Evolutionary conservation across 148 eudicot species (phyloP), one percentile per base, ranked within the genome.

Genomic region (Cornus controversa): DNA sequence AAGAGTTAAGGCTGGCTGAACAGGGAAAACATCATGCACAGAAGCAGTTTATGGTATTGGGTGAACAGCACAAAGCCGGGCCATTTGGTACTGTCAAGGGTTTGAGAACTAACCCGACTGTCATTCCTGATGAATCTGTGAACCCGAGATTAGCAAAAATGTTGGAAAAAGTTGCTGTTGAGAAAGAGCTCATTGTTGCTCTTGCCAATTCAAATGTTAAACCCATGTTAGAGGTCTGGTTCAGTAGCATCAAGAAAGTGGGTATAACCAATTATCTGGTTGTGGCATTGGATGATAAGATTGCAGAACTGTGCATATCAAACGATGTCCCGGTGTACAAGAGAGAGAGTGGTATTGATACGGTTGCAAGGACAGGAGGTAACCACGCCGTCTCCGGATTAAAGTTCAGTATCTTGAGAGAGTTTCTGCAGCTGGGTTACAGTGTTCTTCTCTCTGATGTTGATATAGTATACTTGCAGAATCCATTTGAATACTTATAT

Each of bases 361-460:
- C 76, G 24, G 76, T 95, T 22, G 98, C 89, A 42, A 90, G 78
- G 70, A 79, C 70, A 0, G 96, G 98, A 23, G 85, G 88, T 62
- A 95, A 93, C 70, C 98, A 93, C 76, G 94, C 91, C 3, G 97
- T 95, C 47, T 95, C 98, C 3, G 96, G 94, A 11, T 77, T 95
- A 58, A 95, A 95, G 80, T 95, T 93, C 79, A 84, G 90, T 18
- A 84, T 95, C 81, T 80, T 94, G 84, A 91, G 98, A 82, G 98
- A 94, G 79, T 94, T 94, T 69, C 82, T 94, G 81, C 97, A 91
- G 87, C 80, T 94, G 70, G 98, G 98, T 11, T 95, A 95, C 42
- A 84, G 94, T 72, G 91, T 95, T 80, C 97, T 95, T 50, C 86
- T 95, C 2, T 95, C 98, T 0, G 98, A 95, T 84, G 97, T 95